These are phyloP conservation scores for Pisolithus thermaeus DNA, from an alignment of 1,284 basidiomycete genomes.

Conservation along the genomic window DNA sequence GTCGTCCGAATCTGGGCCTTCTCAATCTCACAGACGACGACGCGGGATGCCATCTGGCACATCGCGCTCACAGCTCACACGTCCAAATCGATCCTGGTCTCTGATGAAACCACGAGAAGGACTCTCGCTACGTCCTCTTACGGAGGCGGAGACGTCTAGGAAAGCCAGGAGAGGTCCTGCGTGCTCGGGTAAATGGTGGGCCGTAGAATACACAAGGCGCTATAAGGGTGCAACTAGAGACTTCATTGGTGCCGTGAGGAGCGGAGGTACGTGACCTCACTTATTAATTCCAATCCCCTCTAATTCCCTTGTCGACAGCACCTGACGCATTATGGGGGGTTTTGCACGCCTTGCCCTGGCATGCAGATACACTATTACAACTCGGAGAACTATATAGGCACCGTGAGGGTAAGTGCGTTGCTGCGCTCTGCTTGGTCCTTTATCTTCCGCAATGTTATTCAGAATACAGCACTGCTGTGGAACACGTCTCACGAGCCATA, in stretches of 20 bases:
- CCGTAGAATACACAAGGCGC: slow-evolving; percentile 76
- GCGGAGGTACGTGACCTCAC: slow-evolving; percentile 55
- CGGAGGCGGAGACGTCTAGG: slow-evolving; percentile 46
- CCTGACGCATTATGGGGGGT: slow-evolving; percentile 62
- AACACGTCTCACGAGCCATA: slow-evolving; percentile 80
- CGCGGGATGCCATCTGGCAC: slow-evolving; percentile 21
- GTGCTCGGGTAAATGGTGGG: slow-evolving; percentile 74
- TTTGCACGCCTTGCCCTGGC: slow-evolving; percentile 64
- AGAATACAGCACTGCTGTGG: slow-evolving; percentile 82
- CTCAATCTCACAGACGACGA: slow-evolving; percentile 28
- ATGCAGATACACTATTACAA: slow-evolving; percentile 87
- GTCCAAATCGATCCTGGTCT: slow-evolving; percentile 59
- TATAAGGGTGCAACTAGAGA: slow-evolving; percentile 77
- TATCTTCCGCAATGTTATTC: slow-evolving; percentile 1
- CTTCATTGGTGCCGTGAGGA: slow-evolving; percentile 75
- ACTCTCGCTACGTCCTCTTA: slow-evolving; percentile 56
- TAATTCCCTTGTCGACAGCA: slow-evolving; percentile 36
- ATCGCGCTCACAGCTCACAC: slow-evolving; percentile 57
- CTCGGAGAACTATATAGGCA: slow-evolving; percentile 80
- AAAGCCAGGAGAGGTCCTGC: slow-evolving; percentile 38
- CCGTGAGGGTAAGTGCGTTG: slow-evolving; percentile 59
- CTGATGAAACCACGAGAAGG: slow-evolving; percentile 62
- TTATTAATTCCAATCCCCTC: not conserved
- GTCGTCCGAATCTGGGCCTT: slow-evolving; percentile 26
- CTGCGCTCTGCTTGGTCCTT: not conserved